Evolutionary conservation across 371 early-diverging fungal species (phyloP), one percentile per base, ranked within the genome.

Genomic region (Mortierella sp.): DNA sequence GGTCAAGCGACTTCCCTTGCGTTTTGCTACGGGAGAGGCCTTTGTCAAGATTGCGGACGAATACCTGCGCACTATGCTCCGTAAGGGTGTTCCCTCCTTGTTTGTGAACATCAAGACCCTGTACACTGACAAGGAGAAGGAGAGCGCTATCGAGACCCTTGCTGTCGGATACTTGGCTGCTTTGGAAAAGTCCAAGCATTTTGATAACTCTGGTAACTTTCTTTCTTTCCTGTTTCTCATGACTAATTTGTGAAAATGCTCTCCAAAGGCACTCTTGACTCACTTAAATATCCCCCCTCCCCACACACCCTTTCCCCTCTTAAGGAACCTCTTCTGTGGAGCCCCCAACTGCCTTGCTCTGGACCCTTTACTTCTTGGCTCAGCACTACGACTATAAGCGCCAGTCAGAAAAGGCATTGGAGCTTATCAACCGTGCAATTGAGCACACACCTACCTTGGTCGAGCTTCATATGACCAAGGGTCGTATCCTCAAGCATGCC

Each of bases 71-170:
- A 84, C 80, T 19, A 88, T 90, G 55, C 88, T 98, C 69, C 88
- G 93, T 69, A 96, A 96, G 84, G 97, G 97, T 43, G 92, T 97
- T 4, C 97, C 97, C 4, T 97, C 97, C 1, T 76, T 97, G 57
- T 97, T 97, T 72, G 88, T 89, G 57, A 92, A 89, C 75, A 81
- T 96, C 73, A 94, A 92, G 83, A 86, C 84, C 23, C 85, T 95
- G 11, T 94, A 95, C 70, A 62, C 66, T 18, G 83, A 94, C 82
- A 68, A 85, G 26, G 89, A 85, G 44, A 95, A 96, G 84, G 86
- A 85, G 30, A 68, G 69, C 3, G 84, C 88, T 5, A 84, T 97
- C 64, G 91, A 92, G 56, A 83, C 85, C 23, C 81, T 93, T 50
- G 88, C 91, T 7, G 80, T 85, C 60, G 88, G 85, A 15, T 93